phyloP scores from a whole-genome alignment of 805 yeast species.

The Candida maris region DNA sequence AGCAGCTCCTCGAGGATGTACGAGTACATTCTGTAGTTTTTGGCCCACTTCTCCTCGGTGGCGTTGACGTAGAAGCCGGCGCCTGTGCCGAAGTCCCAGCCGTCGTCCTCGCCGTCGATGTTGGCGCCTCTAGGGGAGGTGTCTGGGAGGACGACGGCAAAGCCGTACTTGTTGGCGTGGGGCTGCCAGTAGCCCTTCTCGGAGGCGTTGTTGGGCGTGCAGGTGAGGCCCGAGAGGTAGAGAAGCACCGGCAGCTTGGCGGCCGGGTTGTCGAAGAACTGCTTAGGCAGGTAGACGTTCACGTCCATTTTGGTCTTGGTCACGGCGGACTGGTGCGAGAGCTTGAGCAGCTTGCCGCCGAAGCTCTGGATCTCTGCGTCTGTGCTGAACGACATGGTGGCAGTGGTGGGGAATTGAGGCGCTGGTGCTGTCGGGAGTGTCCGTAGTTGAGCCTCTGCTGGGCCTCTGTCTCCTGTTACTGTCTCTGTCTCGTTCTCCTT shows the following conservation, averaged over 20 bases:
- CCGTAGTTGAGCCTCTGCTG: no score
- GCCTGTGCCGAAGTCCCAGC: conserved; percentile 90
- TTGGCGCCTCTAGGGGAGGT: conserved; percentile 90
- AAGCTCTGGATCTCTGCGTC: conserved; percentile 56
- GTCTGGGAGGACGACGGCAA: conserved; percentile 91
- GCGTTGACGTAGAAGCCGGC: conserved; percentile 96
- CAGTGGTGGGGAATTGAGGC: no score
- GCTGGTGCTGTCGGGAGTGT: no score
- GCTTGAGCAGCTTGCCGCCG: conserved; percentile 73
- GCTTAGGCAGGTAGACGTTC: conserved; percentile 75
- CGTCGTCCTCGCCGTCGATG: conserved; percentile 61
- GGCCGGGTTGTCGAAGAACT: conserved; percentile 33
- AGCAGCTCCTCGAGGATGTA: conserved; percentile 77
- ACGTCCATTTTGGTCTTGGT: conserved; percentile 77
- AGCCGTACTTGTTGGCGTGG: conserved; percentile 75
- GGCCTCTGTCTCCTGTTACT: no score
- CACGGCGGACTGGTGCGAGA: conserved; percentile 64
- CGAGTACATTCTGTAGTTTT: conserved; percentile 80
- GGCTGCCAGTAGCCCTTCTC: conserved; percentile 89
- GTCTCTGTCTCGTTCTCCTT: no score
- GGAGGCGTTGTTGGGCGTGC: conserved; percentile 88
- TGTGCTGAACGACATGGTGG: conserved; percentile 47
- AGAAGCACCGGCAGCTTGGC: conserved; percentile 65
- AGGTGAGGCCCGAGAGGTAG: conserved; percentile 85
- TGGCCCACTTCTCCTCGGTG: conserved; percentile 62